These are phyloP conservation scores for Uronychia binucleata DNA, from an alignment of 73 alveolate genomes.

Conservation along the genomic window DNA sequence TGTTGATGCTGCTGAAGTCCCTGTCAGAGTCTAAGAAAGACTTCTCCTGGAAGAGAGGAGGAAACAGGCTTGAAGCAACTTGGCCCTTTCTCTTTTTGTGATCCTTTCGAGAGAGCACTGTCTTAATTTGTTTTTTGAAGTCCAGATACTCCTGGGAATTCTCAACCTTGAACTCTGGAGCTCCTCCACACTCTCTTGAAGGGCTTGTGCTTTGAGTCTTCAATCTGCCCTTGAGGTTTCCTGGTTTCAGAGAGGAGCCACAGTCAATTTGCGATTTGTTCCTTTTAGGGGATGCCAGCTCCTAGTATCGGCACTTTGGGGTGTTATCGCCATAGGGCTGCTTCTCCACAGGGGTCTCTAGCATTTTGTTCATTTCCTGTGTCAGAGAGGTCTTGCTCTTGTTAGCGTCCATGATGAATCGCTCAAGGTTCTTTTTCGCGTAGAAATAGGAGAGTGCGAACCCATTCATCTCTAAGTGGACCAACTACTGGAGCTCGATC, in stretches of 20 bases:
- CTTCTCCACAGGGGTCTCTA: background rate
- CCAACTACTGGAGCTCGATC: background rate
- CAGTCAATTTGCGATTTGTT: background rate
- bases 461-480: background rate
- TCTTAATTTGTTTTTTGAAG: background rate
- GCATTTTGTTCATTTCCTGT: background rate
- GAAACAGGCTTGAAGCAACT: background rate
- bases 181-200: background rate
- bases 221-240: background rate
- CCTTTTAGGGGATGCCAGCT: background rate
- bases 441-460: background rate
- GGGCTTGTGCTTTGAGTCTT: background rate
- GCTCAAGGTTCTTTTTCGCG: background rate
- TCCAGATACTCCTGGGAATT: background rate
- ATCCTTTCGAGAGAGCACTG: background rate
- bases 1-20: background rate
- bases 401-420: background rate
- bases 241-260: too few species aligned
- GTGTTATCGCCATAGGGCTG: background rate
- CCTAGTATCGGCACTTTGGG: too few species aligned
- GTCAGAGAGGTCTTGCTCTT: background rate
- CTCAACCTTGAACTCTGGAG: background rate
- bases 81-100: background rate
- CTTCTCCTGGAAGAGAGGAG: background rate
- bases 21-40: background rate